Percentiles rank a stretch among this genome's conserved stretches.
Conservation (phyloP, 768 basidiomycete genomes). For the Russula sp. region DNA sequence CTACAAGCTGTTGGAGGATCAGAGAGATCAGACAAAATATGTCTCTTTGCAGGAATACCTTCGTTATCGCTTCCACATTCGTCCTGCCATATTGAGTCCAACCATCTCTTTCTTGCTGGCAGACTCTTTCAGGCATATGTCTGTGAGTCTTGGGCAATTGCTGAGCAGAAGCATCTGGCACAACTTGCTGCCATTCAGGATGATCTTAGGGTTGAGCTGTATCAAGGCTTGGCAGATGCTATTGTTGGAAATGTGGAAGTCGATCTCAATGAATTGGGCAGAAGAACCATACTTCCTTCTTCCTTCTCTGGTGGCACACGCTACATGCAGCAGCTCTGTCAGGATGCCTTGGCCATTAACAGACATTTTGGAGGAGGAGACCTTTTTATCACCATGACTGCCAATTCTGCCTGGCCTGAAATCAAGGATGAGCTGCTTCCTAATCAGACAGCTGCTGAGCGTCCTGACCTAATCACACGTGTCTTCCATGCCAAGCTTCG, state of each 20-base stretch:
- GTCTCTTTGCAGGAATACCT: neutral
- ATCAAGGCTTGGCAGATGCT: too few relatives aligned
- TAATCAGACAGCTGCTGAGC: neutral
- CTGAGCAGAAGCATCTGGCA: too few relatives aligned
- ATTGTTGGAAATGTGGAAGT: neutral
- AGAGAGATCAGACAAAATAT: neutral
- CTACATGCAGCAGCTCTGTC: neutral
- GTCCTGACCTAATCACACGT: neutral
- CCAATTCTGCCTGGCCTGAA: neutral
- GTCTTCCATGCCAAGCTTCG: neutral
- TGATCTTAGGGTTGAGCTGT: too few relatives aligned
- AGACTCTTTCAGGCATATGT: neutral
- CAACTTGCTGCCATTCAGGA: too few relatives aligned
- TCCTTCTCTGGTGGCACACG: neutral
- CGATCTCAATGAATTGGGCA: neutral
- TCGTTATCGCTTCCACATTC: slow-evolving; percentile 1
- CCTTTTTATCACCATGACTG: slow-evolving; percentile 1
- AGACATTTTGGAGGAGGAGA: neutral
- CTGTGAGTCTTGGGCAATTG: too few relatives aligned
- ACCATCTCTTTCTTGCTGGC: neutral
- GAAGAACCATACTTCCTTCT: neutral
- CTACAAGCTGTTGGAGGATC: too few relatives aligned
- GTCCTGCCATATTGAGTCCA: neutral
- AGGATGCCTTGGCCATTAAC: slow-evolving; percentile 1
- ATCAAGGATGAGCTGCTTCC: neutral